A percentile compares a stretch with the other conserved stretches of the same genome.
Evolutionary conservation across 441 rosid species (phyloP).

Genomic region (Pelargonium fulgidum): DNA sequence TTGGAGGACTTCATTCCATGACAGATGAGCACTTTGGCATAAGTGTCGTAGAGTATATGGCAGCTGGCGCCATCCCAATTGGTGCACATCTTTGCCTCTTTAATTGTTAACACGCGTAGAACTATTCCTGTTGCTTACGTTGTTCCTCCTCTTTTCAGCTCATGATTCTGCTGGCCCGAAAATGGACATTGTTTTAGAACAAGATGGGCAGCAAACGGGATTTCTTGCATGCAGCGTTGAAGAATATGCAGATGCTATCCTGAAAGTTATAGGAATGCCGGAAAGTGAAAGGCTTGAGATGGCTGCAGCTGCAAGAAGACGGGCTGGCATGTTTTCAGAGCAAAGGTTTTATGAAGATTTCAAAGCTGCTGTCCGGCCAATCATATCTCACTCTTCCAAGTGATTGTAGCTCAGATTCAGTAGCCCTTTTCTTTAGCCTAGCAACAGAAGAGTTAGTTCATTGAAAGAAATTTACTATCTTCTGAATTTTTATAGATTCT

Average conservation of each 20-base stretch:
- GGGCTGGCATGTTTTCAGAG: conserved; percentile 64
- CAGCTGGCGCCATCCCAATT: conserved; percentile 88
- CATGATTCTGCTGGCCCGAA: conserved; percentile 89
- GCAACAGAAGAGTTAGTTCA: not conserved
- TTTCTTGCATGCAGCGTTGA: conserved; percentile 64
- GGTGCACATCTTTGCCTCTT: conserved; percentile 34
- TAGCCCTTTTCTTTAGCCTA: not conserved
- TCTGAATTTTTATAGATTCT: not conserved
- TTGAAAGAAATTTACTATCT: not conserved
- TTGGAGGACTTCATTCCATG: conserved; percentile 83
- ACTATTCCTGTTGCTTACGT: not conserved
- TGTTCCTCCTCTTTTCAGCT: conserved; percentile 37
- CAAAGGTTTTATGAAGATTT: conserved; percentile 62
- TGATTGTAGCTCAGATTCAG: conserved; percentile 5
- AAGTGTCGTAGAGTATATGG: conserved; percentile 89
- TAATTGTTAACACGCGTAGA: not conserved
- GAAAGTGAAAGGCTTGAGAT: conserved; percentile 57
- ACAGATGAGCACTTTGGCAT: conserved; percentile 89
- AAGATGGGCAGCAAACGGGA: conserved; percentile 74
- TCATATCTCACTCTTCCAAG: conserved; percentile 24
- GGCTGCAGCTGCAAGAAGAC: conserved; percentile 69
- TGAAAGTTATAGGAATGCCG: conserved; percentile 47
- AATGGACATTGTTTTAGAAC: conserved; percentile 85
- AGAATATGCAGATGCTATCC: conserved; percentile 67
- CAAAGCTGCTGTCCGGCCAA: conserved; percentile 55